Evolutionary conservation across 805 yeast genomes (phyloP).

Genomic region (Jamesozyma rosinii): DNA sequence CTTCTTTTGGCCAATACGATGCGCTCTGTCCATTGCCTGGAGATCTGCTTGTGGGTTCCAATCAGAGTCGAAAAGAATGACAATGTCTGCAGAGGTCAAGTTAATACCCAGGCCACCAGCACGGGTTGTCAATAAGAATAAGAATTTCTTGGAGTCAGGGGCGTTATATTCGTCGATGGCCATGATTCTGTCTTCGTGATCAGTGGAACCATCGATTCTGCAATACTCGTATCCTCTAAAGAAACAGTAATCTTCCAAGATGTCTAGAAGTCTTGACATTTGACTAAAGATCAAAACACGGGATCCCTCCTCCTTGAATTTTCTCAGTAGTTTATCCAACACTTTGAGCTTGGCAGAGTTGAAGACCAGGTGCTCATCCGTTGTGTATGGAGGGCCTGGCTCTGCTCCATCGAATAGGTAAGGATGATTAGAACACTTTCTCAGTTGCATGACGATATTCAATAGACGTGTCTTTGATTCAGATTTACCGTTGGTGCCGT

Average conservation of each 20-base stretch:
- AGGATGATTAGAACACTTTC: constrained; percentile 82
- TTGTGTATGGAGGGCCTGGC: constrained; percentile 82
- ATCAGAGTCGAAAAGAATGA: constrained; percentile 66
- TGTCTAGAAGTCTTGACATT: constrained; percentile 75
- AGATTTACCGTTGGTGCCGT: constrained; percentile 63
- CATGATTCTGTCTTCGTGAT: constrained; percentile 63
- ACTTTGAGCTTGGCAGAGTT: constrained; percentile 67
- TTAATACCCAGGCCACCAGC: constrained; percentile 89
- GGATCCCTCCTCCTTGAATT: constrained; percentile 59
- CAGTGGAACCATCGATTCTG: constrained; percentile 78
- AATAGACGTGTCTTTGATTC: constrained; percentile 69
- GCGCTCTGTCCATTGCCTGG: constrained; percentile 87
- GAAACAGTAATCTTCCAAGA: constrained; percentile 67
- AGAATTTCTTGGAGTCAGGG: constrained; percentile 63
- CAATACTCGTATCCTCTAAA: constrained; percentile 64
- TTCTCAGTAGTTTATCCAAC: constrained; percentile 55
- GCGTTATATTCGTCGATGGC: constrained; percentile 73
- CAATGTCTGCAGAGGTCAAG: constrained; percentile 69
- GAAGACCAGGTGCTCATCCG: constrained; percentile 71
- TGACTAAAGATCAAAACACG: constrained; percentile 74
- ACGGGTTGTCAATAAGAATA: constrained; percentile 69
- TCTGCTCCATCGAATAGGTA: constrained; percentile 81
- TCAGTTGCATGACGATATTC: constrained; percentile 75
- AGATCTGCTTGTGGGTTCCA: constrained; percentile 88
- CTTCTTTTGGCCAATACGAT: constrained; percentile 77